These are phyloP conservation scores for Platanus orientalis DNA, from an alignment of 164 flowering plant genomes.

Conservation along the genomic window DNA sequence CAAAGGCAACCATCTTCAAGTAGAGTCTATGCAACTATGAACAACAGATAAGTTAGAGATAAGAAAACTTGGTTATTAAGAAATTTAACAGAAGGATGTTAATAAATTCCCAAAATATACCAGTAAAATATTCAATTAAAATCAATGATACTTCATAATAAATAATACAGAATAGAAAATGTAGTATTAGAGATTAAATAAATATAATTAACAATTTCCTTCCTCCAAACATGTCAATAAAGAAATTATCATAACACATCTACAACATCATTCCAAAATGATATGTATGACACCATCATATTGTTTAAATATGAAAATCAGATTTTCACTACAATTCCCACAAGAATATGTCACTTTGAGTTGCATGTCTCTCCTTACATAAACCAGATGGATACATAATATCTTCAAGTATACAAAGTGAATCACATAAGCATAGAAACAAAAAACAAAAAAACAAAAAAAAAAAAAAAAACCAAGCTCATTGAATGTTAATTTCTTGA, in stretches of 20 bases:
- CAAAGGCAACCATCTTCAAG: conserved; percentile 33
- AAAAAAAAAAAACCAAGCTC: too few species aligned
- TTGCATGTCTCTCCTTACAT: neutral
- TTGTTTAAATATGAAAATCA: neutral
- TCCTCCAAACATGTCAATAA: neutral
- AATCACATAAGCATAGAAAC: too few species aligned
- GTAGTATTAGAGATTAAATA: neutral
- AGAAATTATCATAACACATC: neutral
- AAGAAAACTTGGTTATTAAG: neutral
- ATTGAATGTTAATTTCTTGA: too few species aligned
- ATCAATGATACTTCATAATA: neutral
- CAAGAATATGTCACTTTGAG: neutral
- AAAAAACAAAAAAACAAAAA: too few species aligned
- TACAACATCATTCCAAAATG: neutral
- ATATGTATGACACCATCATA: neutral
- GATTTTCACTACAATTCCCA: neutral
- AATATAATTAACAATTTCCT: neutral
- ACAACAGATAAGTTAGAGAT: conserved; percentile 2
- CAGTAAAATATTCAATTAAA: neutral
- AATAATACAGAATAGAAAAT: neutral
- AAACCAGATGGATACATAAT: neutral
- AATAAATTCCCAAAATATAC: neutral
- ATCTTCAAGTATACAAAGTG: neutral
- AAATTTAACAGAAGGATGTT: neutral
- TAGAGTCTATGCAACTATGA: conserved; percentile 1